phyloP scores from a whole-genome alignment of 768 basidiomycete species.

The Tricholoma furcatifolium region DNA sequence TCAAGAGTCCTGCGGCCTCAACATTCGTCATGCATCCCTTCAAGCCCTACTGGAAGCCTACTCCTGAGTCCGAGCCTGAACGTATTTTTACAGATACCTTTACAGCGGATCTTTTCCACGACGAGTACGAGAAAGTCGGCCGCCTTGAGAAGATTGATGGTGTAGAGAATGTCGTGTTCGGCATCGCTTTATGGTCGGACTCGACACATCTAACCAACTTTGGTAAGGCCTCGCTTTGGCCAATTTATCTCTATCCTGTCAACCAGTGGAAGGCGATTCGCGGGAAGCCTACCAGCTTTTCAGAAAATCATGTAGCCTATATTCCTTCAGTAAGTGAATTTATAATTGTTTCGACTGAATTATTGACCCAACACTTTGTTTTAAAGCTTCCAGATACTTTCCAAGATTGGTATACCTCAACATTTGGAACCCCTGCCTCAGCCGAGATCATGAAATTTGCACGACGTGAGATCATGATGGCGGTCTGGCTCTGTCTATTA shows the following conservation, averaged over 20 bases:
- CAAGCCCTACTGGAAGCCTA: constrained; percentile 14
- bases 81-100: not conserved
- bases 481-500: constrained; percentile 12
- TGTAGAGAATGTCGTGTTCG: not conserved
- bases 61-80: not conserved
- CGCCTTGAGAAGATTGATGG: not conserved
- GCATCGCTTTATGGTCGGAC: constrained; percentile 32
- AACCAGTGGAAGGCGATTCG: constrained; percentile 37
- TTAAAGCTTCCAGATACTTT: constrained; percentile 20
- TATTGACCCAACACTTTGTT: not conserved
- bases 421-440: constrained; percentile 11
- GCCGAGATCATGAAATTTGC: constrained; percentile 16
- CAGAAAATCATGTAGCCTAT: constrained; percentile 40
- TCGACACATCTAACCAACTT: constrained; percentile 35
- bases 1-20: constrained; percentile 12
- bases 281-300: constrained; percentile 22
- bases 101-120: not conserved
- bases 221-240: constrained; percentile 36
- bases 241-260: constrained; percentile 37
- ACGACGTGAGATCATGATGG: constrained; percentile 4
- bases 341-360: not conserved
- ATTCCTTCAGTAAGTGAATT: constrained; percentile 30
- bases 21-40: constrained; percentile 16
- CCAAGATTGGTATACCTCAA: constrained; percentile 21
- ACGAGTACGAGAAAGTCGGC: not conserved